A percentile compares a stretch with the other conserved stretches of the same genome.
These are phyloP conservation scores for Fusarium sp. DNA, from an alignment of 2,329 filamentous ascomycete genomes.

Conservation along the genomic window DNA sequence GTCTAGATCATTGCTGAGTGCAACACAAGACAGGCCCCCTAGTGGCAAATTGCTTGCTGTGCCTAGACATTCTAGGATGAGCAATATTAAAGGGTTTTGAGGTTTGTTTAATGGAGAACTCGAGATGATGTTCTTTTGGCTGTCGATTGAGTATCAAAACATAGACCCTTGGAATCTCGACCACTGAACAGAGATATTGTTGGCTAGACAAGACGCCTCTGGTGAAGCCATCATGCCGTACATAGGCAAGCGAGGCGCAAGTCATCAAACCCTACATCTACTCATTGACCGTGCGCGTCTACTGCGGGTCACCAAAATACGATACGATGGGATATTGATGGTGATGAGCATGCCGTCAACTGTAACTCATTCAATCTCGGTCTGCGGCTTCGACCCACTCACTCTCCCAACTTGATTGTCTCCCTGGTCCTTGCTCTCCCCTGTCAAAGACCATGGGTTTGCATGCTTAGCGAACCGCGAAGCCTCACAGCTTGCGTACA, in stretches of 20 bases:
- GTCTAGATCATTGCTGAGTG: conserved; percentile 14
- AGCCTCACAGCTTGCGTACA: conserved; percentile 30
- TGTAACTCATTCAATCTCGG: conserved; percentile 44
- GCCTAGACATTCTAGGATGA: background rate
- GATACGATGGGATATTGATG: conserved; percentile 24
- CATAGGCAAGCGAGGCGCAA: conserved; percentile 8
- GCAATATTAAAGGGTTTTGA: conserved; percentile 6
- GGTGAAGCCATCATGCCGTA: conserved; percentile 23
- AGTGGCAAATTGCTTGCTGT: conserved; percentile 36
- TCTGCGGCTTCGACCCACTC: conserved; percentile 33
- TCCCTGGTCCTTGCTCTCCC: conserved; percentile 28
- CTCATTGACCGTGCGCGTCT: conserved; percentile 12
- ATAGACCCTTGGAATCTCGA: conserved; percentile 7
- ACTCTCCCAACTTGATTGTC: conserved; percentile 19
- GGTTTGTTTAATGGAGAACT: background rate
- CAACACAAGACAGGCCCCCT: conserved; percentile 25
- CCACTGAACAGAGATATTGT: background rate
- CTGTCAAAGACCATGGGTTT: conserved; percentile 22
- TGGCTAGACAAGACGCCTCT: conserved; percentile 21
- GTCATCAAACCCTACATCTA: conserved; percentile 12
- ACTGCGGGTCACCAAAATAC: conserved; percentile 14
- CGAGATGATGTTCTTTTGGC: conserved; percentile 6
- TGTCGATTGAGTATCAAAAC: background rate
- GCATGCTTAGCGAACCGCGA: conserved; percentile 36
- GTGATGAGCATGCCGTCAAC: background rate